Conservation (phyloP, 1,284 basidiomycete species). For the Ganoderma lucidum region DNA sequence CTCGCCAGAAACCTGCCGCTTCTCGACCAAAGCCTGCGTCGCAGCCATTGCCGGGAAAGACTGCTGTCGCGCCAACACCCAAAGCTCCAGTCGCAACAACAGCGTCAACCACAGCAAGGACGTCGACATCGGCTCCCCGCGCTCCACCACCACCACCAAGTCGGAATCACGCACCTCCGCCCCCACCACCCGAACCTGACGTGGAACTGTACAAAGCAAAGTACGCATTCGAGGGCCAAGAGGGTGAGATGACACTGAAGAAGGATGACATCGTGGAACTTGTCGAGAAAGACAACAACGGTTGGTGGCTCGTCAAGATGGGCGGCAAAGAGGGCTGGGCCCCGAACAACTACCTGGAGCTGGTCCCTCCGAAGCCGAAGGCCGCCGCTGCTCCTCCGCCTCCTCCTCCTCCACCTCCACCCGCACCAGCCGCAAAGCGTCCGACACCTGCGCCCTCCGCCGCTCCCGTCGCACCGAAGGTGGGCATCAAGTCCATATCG, state of each 20-base stretch:
- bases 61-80: conserved; percentile 41
- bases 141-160: conserved; percentile 64
- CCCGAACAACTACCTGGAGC: conserved; percentile 92
- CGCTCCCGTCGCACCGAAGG: conserved; percentile 40
- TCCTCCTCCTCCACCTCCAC: conserved; percentile 65
- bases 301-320: conserved; percentile 98
- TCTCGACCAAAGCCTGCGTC: conserved; percentile 65
- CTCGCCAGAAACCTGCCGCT: conserved; percentile 41
- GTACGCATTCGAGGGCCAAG: conserved; percentile 89
- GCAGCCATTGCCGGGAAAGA: conserved; percentile 65
- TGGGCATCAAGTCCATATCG: conserved; percentile 50
- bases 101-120: conserved; percentile 22
- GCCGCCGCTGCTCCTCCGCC: conserved; percentile 71
- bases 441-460: conserved; percentile 43
- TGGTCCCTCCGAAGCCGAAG: conserved; percentile 69
- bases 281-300: conserved; percentile 93
- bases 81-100: conserved; percentile 39
- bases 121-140: conserved; percentile 41
- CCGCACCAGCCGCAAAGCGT: conserved; percentile 47
- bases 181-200: conserved; percentile 67
- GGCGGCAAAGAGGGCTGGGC: conserved; percentile 91
- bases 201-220: conserved; percentile 86
- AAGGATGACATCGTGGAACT: conserved; percentile 96
- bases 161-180: conserved; percentile 52
- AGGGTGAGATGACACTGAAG: conserved; percentile 89